Conservation (phyloP, 2,329 filamentous ascomycete species). For the Cryphonectria radicalis region DNA sequence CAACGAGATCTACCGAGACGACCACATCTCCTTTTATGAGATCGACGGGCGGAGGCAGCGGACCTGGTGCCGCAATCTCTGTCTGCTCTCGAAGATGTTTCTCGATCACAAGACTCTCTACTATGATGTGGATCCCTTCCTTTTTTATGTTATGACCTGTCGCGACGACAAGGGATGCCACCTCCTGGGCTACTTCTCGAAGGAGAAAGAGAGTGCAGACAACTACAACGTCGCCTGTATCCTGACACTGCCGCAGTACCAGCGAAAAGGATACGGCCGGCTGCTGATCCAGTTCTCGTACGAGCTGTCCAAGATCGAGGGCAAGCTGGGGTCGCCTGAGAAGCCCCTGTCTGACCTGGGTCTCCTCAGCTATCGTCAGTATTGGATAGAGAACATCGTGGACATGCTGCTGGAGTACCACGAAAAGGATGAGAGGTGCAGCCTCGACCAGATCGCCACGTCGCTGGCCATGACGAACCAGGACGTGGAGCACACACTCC, state of each 20-base stretch:
- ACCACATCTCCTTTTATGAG: constrained; percentile 93
- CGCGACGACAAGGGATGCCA: constrained; percentile 89
- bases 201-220: constrained; percentile 96
- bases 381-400: constrained; percentile 95
- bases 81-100: constrained; percentile 93
- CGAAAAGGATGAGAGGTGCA: constrained; percentile 71
- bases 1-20: constrained; percentile 97
- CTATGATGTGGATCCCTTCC: constrained; percentile 98
- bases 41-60: constrained; percentile 93
- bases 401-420: constrained; percentile 79
- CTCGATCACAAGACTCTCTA: constrained; percentile 97
- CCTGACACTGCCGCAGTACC: constrained; percentile 92
- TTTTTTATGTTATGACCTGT: constrained; percentile 97
- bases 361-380: constrained; percentile 90
- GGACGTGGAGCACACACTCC: constrained; percentile 92
- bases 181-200: constrained; percentile 98
- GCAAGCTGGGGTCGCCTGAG: constrained; percentile 92
- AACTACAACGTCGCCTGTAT: constrained; percentile 99
- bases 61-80: constrained; percentile 96
- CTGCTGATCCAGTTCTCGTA: constrained; percentile 97
- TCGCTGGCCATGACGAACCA: constrained; percentile 93
- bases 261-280: constrained; percentile 90
- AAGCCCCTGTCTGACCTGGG: constrained; percentile 95
- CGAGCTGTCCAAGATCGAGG: constrained; percentile 92
- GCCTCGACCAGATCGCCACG: constrained; percentile 81